Base-by-base conservation (phyloP, 2,329 filamentous ascomycete species). In the Colletotrichum sp. region DNA sequence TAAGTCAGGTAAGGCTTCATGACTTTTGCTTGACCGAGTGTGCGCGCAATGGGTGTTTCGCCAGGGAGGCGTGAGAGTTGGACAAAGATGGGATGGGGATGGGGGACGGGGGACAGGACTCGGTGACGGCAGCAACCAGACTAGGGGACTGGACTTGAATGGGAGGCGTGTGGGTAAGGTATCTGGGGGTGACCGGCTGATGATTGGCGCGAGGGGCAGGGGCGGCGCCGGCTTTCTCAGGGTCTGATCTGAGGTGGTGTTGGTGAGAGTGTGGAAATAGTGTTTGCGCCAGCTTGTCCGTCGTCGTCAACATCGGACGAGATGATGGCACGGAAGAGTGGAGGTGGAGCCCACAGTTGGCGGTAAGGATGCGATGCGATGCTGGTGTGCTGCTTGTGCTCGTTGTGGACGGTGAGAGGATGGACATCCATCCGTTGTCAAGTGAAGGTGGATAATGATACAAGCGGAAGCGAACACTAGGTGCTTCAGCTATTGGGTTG, bases 131-230 rank as follows among this genome's bases (percentile, higher is more conserved):
- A 52, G 43, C 43, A 21, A 52, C 43, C 10, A 52, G n/a, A 52
- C 43, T 52, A 52, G 43, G 43, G 43, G 43, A 52, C 43, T 52
- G 43, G n/a, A 21, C n/a, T 21, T 2, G n/a, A 12, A n/a, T 52
- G 60, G 36, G 70, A 74, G 74, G 67, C 43, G 69, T 75, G 69
- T 72, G 69, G 72, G 68, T 72, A 75, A 75, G 73, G 73, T 75
- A 32, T 75, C 57, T 12, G 73, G 73, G 72, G 57, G 63, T 75
- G 69, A 72, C 36, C 34, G 70, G 63, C 21, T 34, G n/a, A 58
- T 67, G 73, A 61, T 38, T 69, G 67, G 67, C n/a, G 52, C 34
- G 24, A 30, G 34, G 26, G 32, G 16, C 61, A 28, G 24, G 24
- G 60, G 26, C 48, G 55, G 21, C 66, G 66, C 66, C 32, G 52